phyloP scores from a whole-genome alignment of 1,139 yeast species.

The Komagataea norvegica region DNA sequence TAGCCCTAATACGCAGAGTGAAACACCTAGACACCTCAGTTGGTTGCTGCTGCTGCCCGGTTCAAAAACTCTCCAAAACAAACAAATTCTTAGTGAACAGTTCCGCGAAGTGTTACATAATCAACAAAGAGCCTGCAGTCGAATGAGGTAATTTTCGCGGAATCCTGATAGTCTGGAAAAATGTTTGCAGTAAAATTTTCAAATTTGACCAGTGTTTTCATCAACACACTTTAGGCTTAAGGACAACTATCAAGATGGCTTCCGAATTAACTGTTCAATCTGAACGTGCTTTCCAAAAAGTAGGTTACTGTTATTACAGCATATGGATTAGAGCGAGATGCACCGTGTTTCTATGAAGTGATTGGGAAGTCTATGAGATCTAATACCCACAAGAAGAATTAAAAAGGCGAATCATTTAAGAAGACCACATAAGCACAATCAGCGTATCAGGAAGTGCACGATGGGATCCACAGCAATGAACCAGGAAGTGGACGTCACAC shows the following conservation, averaged over 20 bases:
- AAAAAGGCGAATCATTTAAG: too few relatives aligned
- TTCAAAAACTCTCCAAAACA: background rate
- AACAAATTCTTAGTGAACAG: background rate
- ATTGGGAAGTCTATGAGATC: too few relatives aligned
- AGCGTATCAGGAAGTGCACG: too few relatives aligned
- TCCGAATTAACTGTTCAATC: constrained; percentile 99
- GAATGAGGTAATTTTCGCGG: constrained; percentile 7
- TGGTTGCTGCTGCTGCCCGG: background rate
- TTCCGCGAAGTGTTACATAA: constrained; percentile 5
- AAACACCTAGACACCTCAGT: background rate
- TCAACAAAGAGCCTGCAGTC: background rate
- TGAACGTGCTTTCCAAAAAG: constrained; percentile 99
- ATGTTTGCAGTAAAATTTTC: constrained; percentile 11
- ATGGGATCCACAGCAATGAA: too few relatives aligned
- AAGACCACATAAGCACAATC: too few relatives aligned
- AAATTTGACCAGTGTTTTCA: constrained; percentile 4
- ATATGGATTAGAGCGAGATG: too few relatives aligned
- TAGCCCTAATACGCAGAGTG: constrained; percentile 1
- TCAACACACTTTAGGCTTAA: constrained; percentile 9
- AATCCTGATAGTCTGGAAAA: constrained; percentile 1
- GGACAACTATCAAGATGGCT: constrained; percentile 63
- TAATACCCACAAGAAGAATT: too few relatives aligned
- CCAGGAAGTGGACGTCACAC: too few relatives aligned
- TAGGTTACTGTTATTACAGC: too few relatives aligned
- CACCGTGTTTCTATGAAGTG: too few relatives aligned